Conservation (phyloP, 176 grass and related monocot genomes). For the Zea luxurians region DNA sequence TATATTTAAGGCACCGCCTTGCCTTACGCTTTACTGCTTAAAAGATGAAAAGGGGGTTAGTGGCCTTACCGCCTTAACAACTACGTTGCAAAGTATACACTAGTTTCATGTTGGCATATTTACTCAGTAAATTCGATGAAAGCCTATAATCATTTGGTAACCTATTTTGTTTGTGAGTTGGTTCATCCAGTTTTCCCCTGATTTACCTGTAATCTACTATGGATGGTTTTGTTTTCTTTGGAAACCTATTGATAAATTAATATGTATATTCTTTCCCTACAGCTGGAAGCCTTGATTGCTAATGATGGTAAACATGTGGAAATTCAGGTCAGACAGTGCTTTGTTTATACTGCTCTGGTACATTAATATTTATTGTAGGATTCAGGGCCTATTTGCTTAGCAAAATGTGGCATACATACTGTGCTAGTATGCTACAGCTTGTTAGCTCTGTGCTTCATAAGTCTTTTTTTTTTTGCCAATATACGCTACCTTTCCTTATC, state of each 20-base stretch:
- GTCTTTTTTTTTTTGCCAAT: no score
- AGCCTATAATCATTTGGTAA: not conserved
- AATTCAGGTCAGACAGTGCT: slow-evolving; percentile 59
- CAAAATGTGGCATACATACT: not conserved
- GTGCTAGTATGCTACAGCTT: not conserved
- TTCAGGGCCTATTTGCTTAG: not conserved
- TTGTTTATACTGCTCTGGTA: not conserved
- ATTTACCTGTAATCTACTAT: not conserved
- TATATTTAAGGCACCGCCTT: no score
- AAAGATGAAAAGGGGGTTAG: no score
- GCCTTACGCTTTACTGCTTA: no score
- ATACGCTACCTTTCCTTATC: not conserved
- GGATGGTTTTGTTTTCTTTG: slow-evolving; percentile 17
- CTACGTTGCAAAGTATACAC: not conserved
- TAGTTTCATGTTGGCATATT: not conserved
- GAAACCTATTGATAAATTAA: slow-evolving; percentile 1
- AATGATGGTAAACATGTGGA: slow-evolving; percentile 71
- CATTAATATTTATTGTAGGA: slow-evolving; percentile 17
- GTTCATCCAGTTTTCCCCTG: not conserved
- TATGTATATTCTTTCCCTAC: slow-evolving; percentile 13
- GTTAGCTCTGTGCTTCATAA: not conserved
- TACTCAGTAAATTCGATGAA: not conserved
- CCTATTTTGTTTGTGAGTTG: not conserved
- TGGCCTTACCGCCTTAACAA: no score
- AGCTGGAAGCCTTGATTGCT: slow-evolving; percentile 66